Evolutionary conservation across 495 filamentous ascomycete genomes (phyloP), one percentile per base, ranked within the genome.

Genomic region (Trypethelium eluteriae): DNA sequence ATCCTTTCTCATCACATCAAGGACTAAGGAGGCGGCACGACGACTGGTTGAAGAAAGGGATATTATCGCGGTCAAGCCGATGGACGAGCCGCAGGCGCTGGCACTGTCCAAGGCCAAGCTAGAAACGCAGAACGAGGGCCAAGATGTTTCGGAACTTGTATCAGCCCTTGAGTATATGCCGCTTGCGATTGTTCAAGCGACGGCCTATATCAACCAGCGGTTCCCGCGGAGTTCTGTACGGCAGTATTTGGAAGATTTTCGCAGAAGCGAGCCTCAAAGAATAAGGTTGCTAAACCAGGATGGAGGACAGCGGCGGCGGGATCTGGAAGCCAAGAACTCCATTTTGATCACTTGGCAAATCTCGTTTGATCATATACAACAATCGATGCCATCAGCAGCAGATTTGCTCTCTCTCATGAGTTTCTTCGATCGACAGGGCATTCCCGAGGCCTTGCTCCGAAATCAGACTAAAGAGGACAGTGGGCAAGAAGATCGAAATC

Each of bases 181-280:
- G n/a, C 77, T 84, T n/a, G 81, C 81, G 2, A 82, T 84, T 44
- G 73, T 72, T 12, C 81, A 84, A 70, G 81, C 80, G 3, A 79
- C 80, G 6, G 75, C 74, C 2, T 84, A 80, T 68, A 82, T 84
- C 62, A 66, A 11, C 16, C 66, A 73, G 41, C 67, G 69, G 32
- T 63, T 66, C 3, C 70, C 72, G 2, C 68, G 77, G 3, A 71
- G 38, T 67, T 75, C 76, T 0, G 62, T 80, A 34, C 39, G 41
- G 64, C 62, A 74, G 61, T 81, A 81, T 66, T 50, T 81, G 1
- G 47, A 75, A 47, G 64, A 71, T 7, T 76, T 81, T 66, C 70
- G 69, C 25, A 70, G 74, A 67, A 79, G 68, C 65, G 77, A 81
- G 25, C 25, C 25, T 69, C 39, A 67, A 49, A 74, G 76, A 36